Evolutionary conservation across 208 protist genomes (phyloP), one percentile per base, ranked within the genome.

Genomic region (Acanthamoeba castellanii): DNA sequence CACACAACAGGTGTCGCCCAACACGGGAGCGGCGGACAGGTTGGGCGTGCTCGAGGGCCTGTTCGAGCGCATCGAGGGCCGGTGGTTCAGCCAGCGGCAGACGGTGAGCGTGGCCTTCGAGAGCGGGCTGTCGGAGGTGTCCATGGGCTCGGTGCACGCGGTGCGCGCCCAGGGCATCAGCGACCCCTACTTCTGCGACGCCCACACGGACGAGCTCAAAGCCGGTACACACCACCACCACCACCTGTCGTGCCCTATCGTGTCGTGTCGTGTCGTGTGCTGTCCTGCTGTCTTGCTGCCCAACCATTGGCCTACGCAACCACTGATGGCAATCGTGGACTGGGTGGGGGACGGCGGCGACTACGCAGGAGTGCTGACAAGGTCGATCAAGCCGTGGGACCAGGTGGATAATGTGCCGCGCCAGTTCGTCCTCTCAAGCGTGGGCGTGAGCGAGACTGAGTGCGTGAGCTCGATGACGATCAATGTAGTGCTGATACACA

Each of bases 11-110:
- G 55, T 92, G 8, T 92, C 87, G 34, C 87, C 87, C 34, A 92
- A 92, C 87, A 92, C 87, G 14, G 87, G 87, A 22, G 59, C 57
- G 22, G 9, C 8, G 25, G 87, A 92, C 61, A 6, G 42, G 8
- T 0, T 30, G 37, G 74, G 76, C 22, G 61, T 92, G 61, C 66
- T 92, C 8, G 87, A 59, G 9, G 59, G 59, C 16, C 87, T 92
- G 37, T 92, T 92, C 59, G 59, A 92, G 59, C 57, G 87, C 18
- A 74, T 9, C 22, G 52, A 92, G 87, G 87, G 87, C 20, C 59
- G 87, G 59, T 92, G 87, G 87, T 92, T 92, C 87, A 78, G 59
- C 59, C 87, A 92, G 87, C 87, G 87, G 13, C 61, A 92, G 66
- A 92, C 87, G 9, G 66, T 74, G 27, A 50, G 27, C 34, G 22